Percentiles rank a stretch among this genome's conserved stretches.
These are phyloP conservation scores for Orobanche coerulescens DNA, from an alignment of 257 asterid genomes.

Conservation along the genomic window DNA sequence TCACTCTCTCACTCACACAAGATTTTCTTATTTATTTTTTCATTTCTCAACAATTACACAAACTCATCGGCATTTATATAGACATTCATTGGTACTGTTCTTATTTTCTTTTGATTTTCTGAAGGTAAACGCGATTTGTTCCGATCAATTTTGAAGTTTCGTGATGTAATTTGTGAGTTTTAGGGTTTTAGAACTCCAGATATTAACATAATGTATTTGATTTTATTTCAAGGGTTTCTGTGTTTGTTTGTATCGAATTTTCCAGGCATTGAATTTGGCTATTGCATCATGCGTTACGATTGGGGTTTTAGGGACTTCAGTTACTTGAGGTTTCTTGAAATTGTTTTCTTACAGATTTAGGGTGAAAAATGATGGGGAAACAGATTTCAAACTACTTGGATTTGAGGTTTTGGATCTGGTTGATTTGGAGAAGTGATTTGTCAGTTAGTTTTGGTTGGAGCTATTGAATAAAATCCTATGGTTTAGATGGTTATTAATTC, in stretches of 20 bases:
- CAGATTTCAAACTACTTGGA: constrained; percentile 16
- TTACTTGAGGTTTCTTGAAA: constrained; percentile 1
- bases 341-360: neutral
- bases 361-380: constrained; percentile 7
- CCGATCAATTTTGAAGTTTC: constrained; percentile 22
- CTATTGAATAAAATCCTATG: constrained; percentile 13
- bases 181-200: constrained; percentile 27
- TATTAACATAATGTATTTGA: constrained; percentile 25
- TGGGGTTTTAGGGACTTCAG: constrained; percentile 19
- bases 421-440: constrained; percentile 6
- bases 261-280: constrained; percentile 10
- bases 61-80: constrained; percentile 1
- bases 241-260: constrained; percentile 5
- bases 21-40: neutral
- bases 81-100: constrained; percentile 9
- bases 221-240: neutral
- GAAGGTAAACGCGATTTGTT: constrained; percentile 24
- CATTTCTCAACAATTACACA: neutral
- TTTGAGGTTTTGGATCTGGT: constrained; percentile 11
- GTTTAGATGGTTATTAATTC: neutral
- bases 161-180: neutral
- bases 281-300: constrained; percentile 19
- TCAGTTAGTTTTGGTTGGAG: neutral
- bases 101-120: neutral
- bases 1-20: constrained; percentile 17